A percentile compares a stretch with the other conserved stretches of the same genome.
phyloP scores from a whole-genome alignment of 805 yeast species.

The Saccharomycopsis sp. region DNA sequence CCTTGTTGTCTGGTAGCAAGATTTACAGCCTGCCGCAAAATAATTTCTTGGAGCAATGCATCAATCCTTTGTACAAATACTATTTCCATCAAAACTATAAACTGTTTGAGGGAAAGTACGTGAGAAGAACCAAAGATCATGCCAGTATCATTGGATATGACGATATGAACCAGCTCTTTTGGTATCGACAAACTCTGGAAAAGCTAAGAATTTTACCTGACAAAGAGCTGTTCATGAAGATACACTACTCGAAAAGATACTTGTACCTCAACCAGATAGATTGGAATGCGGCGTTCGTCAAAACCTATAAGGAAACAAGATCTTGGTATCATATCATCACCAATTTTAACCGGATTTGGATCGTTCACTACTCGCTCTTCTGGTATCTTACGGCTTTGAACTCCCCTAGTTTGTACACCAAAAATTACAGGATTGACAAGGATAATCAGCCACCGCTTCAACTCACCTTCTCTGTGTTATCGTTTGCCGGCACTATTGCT shows the following conservation, averaged over 20 bases:
- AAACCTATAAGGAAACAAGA: slow-evolving; percentile 70
- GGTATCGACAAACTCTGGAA: slow-evolving; percentile 70
- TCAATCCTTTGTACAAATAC: slow-evolving; percentile 67
- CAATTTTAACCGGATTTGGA: slow-evolving; percentile 76
- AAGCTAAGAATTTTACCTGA: slow-evolving; percentile 42
- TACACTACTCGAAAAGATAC: slow-evolving; percentile 52
- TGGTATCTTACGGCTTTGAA: slow-evolving; percentile 74
- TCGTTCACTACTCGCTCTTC: slow-evolving; percentile 63
- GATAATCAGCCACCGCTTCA: slow-evolving; percentile 58
- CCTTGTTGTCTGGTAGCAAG: slow-evolving; percentile 33
- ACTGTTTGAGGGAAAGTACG: slow-evolving; percentile 36
- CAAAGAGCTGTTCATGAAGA: slow-evolving; percentile 42
- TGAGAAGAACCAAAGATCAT: slow-evolving; percentile 56
- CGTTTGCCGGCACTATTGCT: slow-evolving; percentile 63
- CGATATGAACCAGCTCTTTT: slow-evolving; percentile 81
- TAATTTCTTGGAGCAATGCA: slow-evolving; percentile 56
- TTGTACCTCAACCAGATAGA: slow-evolving; percentile 43
- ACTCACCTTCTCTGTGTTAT: slow-evolving; percentile 48
- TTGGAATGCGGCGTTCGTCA: slow-evolving; percentile 65
- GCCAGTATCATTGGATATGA: slow-evolving; percentile 74
- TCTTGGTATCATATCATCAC: slow-evolving; percentile 70
- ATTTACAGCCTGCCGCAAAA: slow-evolving; percentile 27
- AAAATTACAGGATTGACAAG: slow-evolving; percentile 42
- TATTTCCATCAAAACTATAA: slow-evolving; percentile 50
- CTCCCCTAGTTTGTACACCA: slow-evolving; percentile 61